A percentile compares a stretch with the other conserved stretches of the same genome.
These are phyloP conservation scores for Metschnikowia drakensbergensis DNA, from an alignment of 805 yeast species.

Conservation along the genomic window DNA sequence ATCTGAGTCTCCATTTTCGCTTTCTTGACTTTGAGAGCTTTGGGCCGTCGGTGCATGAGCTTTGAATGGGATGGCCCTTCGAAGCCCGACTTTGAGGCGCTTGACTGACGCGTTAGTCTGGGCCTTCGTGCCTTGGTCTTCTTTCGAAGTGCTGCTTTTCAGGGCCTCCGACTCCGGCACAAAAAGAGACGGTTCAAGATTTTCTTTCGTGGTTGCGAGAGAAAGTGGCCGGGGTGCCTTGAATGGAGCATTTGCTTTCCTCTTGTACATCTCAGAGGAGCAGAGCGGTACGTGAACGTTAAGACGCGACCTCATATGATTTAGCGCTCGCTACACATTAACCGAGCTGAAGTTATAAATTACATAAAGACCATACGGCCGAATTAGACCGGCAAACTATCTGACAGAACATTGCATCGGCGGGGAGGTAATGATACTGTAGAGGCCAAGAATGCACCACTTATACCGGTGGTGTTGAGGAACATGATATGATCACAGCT, in stretches of 20 bases:
- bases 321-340: neutral
- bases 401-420: neutral
- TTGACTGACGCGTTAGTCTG: conserved; percentile 1
- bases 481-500: neutral
- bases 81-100: neutral
- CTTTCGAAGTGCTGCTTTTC: neutral
- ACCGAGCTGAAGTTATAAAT: neutral
- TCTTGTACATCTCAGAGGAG: conserved; percentile 16
- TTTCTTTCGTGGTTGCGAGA: neutral
- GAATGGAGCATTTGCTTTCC: conserved; percentile 44
- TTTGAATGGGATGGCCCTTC: neutral
- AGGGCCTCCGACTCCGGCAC: conserved; percentile 3
- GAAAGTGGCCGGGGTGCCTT: conserved; percentile 43
- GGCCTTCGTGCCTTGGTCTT: neutral
- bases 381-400: neutral
- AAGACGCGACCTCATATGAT: conserved; percentile 1
- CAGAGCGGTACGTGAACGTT: conserved; percentile 1
- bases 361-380: neutral
- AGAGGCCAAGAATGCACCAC: neutral
- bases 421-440: neutral
- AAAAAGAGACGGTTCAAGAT: neutral
- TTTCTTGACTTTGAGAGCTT: neutral
- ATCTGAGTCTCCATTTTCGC: neutral
- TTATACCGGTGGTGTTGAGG: neutral
- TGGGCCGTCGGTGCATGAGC: neutral